Percentiles rank a stretch among this genome's conserved stretches.
phyloP scores from a whole-genome alignment of 352 stramenopile genomes.

The Phytophthora pinifolia region DNA sequence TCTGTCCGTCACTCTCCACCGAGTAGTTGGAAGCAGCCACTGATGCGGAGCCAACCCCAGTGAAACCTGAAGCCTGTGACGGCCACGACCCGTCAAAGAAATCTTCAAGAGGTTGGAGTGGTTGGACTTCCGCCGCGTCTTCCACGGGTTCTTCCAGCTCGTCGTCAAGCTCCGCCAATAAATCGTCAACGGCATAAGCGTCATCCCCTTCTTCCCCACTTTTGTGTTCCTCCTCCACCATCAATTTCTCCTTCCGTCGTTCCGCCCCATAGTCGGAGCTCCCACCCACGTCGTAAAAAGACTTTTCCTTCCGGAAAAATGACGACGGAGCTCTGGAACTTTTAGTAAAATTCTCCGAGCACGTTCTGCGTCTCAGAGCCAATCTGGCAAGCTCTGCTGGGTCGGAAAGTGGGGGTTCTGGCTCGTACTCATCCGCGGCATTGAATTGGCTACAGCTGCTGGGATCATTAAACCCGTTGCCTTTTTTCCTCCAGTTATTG shows the following conservation, averaged over 20 bases:
- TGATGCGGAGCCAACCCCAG: background rate
- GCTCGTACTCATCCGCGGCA: slow-evolving; percentile 21
- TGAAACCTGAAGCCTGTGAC: slow-evolving; percentile 9
- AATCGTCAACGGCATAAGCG: slow-evolving; percentile 7
- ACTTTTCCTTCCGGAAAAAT: slow-evolving; percentile 22
- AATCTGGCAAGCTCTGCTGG: slow-evolving; percentile 18
- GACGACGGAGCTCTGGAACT: slow-evolving; percentile 24
- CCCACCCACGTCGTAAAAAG: slow-evolving; percentile 6
- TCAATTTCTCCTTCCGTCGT: slow-evolving; percentile 1
- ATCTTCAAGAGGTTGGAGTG: slow-evolving; percentile 6
- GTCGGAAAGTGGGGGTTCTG: slow-evolving; percentile 27
- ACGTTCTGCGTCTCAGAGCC: slow-evolving; percentile 27
- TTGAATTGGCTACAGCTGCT: slow-evolving; percentile 19
- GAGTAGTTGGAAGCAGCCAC: slow-evolving; percentile 16
- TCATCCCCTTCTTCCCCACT: slow-evolving; percentile 21
- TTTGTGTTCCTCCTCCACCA: slow-evolving; percentile 30
- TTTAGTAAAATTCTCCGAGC: slow-evolving; percentile 44
- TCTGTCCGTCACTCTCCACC: slow-evolving; percentile 39
- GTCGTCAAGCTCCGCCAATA: slow-evolving; percentile 18
- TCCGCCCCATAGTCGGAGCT: slow-evolving; percentile 13
- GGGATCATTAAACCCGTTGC: slow-evolving; percentile 17
- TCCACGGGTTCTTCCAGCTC: slow-evolving; percentile 20
- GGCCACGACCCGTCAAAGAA: slow-evolving; percentile 26
- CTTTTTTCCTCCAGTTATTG: slow-evolving; percentile 13
- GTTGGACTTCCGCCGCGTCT: slow-evolving; percentile 4